phyloP scores from a whole-genome alignment of 225 moss, liverwort and hornwort genomes.

The Bryum argenteum region DNA sequence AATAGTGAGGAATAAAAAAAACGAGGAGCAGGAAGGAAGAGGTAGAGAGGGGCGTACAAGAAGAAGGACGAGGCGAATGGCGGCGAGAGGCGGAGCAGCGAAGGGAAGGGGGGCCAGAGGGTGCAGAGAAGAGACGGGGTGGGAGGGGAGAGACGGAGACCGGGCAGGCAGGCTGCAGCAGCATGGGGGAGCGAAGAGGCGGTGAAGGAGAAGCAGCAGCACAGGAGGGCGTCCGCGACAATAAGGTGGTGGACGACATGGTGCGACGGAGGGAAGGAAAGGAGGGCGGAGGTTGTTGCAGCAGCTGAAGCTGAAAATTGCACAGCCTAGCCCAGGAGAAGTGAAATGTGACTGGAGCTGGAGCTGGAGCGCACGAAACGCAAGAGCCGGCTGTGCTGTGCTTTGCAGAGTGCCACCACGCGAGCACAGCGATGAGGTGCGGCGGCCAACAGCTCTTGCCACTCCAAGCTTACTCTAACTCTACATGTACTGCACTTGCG shows the following conservation, averaged over 20 bases:
- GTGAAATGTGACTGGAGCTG: too few species aligned
- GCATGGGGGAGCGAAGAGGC: too few species aligned
- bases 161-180: constrained; percentile 6
- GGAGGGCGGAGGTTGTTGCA: background rate
- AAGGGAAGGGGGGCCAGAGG: constrained; percentile 1
- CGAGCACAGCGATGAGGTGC: too few species aligned
- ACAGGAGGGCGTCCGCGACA: background rate
- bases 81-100: constrained; percentile 40
- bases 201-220: too few species aligned
- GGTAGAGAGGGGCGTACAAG: constrained; percentile 21
- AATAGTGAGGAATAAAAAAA: background rate
- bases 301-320: background rate
- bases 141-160: background rate
- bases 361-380: too few species aligned
- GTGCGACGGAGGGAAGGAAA: background rate
- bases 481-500: too few species aligned
- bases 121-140: background rate
- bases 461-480: too few species aligned
- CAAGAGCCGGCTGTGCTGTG: background rate
- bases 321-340: too few species aligned
- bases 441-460: too few species aligned
- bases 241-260: constrained; percentile 14
- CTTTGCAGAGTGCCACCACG: too few species aligned
- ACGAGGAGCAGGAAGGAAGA: constrained; percentile 9
- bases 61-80: constrained; percentile 19